Base-by-base conservation (phyloP, 2,329 filamentous ascomycete species). In the Kalmusia sp. region DNA sequence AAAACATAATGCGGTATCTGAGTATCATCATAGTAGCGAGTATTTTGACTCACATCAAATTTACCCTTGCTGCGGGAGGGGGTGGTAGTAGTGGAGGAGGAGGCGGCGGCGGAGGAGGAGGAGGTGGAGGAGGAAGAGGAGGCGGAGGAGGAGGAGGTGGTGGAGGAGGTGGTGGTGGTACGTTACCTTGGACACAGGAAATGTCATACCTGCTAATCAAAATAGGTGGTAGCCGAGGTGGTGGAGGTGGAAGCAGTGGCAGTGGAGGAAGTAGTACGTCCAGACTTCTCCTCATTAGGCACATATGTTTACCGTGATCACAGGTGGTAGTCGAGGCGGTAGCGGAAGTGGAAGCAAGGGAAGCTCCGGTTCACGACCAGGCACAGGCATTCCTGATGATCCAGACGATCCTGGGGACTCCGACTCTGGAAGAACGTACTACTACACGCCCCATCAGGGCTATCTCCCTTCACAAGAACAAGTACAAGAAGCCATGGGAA, bases 391-490 rank as follows among this genome's bases (percentile, higher is more conserved):
- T 12, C 6, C 4, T 24, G 24, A 22, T 11, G 27, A 11, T 38
- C 11, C 14, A 22, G 49, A 15, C 4, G 21, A 11, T 12, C 6
- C 21, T 7, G 24, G 15, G 2, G 24, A 22, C 39, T n/a, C n/a
- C n/a, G n/a, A n/a, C n/a, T n/a, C n/a, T n/a, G n/a, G n/a, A n/a
- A n/a, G n/a, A n/a, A n/a, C n/a, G n/a, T 44, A 51, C 28, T 22
- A 19, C 6, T 21, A 15, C 9, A 17, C 38, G 5, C 37, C 14
- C n/a, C 8, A 8, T 15, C 15, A 47, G 1, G 40, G 27, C 4
- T n/a, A 17, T 34, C 24, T 52, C n/a, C 49, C 49, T 1, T 21
- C 40, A 4, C n/a, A 39, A 12, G 49, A 40, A 15, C 41, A 52
- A 17, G 17, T 46, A 22, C 41, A 46, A 24, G 40, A 45, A n/a